These are phyloP conservation scores for Zalaria obscura DNA, from an alignment of 2,329 filamentous ascomycete genomes.

Conservation along the genomic window DNA sequence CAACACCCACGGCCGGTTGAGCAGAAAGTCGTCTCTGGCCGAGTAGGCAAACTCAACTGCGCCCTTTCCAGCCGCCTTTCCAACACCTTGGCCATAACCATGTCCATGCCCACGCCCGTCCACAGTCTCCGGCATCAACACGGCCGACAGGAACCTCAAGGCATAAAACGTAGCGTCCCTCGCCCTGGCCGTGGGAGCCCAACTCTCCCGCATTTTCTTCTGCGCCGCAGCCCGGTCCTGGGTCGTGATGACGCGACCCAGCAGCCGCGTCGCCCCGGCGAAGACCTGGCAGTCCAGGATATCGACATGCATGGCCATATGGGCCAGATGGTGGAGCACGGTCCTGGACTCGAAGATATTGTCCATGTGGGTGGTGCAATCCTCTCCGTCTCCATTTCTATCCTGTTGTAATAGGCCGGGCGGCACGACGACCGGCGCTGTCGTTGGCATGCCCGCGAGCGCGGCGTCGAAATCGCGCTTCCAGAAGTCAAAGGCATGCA, in stretches of 20 bases:
- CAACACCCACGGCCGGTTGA: slow-evolving; percentile 89
- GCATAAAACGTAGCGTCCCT: slow-evolving; percentile 89
- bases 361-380: slow-evolving; percentile 39
- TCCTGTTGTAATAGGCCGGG: not conserved
- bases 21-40: slow-evolving; percentile 72
- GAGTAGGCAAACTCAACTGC: slow-evolving; percentile 43
- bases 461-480: slow-evolving; percentile 81
- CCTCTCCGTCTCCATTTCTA: slow-evolving; percentile 11
- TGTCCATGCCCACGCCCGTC: slow-evolving; percentile 22
- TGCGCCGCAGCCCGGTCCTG: slow-evolving; percentile 70
- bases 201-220: slow-evolving; percentile 71
- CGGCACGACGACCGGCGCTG: not conserved
- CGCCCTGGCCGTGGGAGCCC: slow-evolving; percentile 79
- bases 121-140: slow-evolving; percentile 46
- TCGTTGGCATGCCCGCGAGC: slow-evolving; percentile 22
- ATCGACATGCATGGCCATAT: slow-evolving; percentile 96
- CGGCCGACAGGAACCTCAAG: slow-evolving; percentile 73
- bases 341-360: slow-evolving; percentile 77
- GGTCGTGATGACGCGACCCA: slow-evolving; percentile 71
- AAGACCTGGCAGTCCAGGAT: slow-evolving; percentile 97
- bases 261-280: slow-evolving; percentile 68
- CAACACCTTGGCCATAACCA: slow-evolving; percentile 12
- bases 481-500: slow-evolving; percentile 86
- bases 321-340: slow-evolving; percentile 82
- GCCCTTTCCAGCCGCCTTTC: too few species aligned